phyloP scores from a whole-genome alignment of 768 basidiomycete species.

The Amanita polypyramis region DNA sequence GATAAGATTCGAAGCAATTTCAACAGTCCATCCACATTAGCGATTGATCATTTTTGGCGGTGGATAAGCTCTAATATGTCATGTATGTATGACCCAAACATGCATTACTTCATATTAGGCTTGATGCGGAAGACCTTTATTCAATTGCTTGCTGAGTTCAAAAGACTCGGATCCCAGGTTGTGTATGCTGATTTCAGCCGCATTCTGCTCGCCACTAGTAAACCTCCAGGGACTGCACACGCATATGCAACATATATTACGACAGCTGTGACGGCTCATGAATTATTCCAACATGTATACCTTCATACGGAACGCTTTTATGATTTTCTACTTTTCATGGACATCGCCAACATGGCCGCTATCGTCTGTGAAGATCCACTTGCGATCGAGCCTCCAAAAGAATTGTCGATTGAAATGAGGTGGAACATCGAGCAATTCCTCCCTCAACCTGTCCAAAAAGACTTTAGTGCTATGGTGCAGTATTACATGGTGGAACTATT shows the following conservation, averaged over 20 bases:
- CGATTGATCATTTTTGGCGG: conserved; percentile 93
- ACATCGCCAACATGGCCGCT: conserved; percentile 84
- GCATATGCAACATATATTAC: conserved; percentile 96
- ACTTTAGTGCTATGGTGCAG: conserved; percentile 65
- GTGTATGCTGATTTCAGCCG: conserved; percentile 90
- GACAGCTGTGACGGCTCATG: conserved; percentile 87
- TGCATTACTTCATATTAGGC: conserved; percentile 89
- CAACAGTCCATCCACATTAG: conserved; percentile 54
- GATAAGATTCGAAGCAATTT: conserved; percentile 69
- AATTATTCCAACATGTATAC: conserved; percentile 89
- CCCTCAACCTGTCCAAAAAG: conserved; percentile 67
- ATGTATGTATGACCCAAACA: conserved; percentile 82
- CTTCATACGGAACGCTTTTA: conserved; percentile 83
- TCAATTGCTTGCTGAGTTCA: conserved; percentile 94
- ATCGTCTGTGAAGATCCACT: conserved; percentile 77
- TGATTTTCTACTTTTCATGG: conserved; percentile 94
- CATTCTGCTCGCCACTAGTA: conserved; percentile 86
- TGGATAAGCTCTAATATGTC: conserved; percentile 87
- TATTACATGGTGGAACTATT: conserved; percentile 83
- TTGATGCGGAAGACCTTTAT: conserved; percentile 98
- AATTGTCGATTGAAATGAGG: conserved; percentile 67
- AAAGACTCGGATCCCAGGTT: conserved; percentile 85
- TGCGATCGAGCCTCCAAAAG: conserved; percentile 56
- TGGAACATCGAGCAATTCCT: conserved; percentile 94
- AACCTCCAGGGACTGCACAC: conserved; percentile 89